Evolutionary conservation across 1,284 basidiomycete genomes (phyloP).

Genomic region (Wolfiporia cocos): DNA sequence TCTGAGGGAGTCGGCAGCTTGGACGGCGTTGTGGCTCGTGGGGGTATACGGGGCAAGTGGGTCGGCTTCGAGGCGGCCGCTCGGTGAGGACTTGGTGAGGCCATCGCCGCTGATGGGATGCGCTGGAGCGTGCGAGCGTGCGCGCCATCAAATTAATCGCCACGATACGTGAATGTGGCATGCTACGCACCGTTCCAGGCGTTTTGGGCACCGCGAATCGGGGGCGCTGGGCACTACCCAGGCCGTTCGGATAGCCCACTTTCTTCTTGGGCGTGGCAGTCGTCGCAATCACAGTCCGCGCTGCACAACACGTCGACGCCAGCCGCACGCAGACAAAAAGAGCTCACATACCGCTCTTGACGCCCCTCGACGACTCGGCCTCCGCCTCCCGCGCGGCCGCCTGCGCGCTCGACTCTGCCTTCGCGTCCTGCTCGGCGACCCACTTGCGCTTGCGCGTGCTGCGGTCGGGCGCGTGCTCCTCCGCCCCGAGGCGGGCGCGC

Average conservation of each 20-base stretch:
- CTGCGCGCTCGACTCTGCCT: conserved; percentile 22
- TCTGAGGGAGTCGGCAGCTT: conserved; percentile 14
- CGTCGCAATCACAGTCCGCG: conserved; percentile 41
- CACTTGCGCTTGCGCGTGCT: conserved; percentile 69
- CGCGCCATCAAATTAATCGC: not conserved
- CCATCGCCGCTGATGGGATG: conserved; percentile 26
- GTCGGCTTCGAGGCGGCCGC: conserved; percentile 19
- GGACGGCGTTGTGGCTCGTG: conserved; percentile 42
- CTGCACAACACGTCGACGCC: conserved; percentile 26
- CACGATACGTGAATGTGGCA: not conserved
- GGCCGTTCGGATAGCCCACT: conserved; percentile 37
- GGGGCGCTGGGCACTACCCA: conserved; percentile 40
- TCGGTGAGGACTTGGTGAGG: conserved; percentile 53
- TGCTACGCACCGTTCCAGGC: conserved; percentile 38
- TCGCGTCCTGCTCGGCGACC: conserved; percentile 52
- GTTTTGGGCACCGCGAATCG: conserved; percentile 38
- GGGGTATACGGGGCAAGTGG: conserved; percentile 23
- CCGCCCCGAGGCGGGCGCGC: conserved; percentile 38
- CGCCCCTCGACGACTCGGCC: conserved; percentile 38
- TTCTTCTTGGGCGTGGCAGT: conserved; percentile 56
- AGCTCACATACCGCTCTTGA: conserved; percentile 50
- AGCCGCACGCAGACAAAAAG: conserved; percentile 1
- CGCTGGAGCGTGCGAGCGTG: conserved; percentile 23
- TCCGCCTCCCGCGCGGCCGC: conserved; percentile 20
- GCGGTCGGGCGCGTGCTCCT: conserved; percentile 53